Base-by-base conservation (phyloP, 2,329 filamentous ascomycete species). In the Monosporascus sp. region DNA sequence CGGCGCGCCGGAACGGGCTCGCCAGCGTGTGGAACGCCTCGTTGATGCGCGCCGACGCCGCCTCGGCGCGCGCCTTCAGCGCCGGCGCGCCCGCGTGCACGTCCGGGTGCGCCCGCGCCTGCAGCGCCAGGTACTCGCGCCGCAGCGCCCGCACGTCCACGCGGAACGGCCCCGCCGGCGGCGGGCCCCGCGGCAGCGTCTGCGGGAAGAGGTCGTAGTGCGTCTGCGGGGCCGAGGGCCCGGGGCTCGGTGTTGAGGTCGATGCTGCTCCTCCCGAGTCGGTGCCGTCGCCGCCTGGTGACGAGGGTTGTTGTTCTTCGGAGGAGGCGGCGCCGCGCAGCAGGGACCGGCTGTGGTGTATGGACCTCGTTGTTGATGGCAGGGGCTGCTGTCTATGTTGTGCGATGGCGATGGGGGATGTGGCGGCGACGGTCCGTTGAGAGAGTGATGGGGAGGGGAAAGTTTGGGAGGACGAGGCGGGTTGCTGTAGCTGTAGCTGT, bases 171-270 rank as follows among this genome's bases (percentile, higher is more conserved):
- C 91, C 87, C 0, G 66, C 52, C 0, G 93, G 93, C 0, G 94
- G 94, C 1, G 91, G 88, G 2, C 93, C 93, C 1, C 71, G 51
- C 0, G 91, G 83, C 3, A 97, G 80, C 3, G 91, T 89, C 34
- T 81, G 69, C 1, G 92, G 91, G 77, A 99, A 99, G 73, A 97
- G 84, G 52, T 86, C 83, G 80, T 97, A 97, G 78, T 93, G 84
- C 52, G 86, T 90, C 59, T 73, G 63, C 3, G 68, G 65, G 0
- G 34, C 34, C 8, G 34, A 37, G 43, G 22, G 24, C n/a, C 49
- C 17, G 50, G 17, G 7, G n/a, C 20, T 1, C 11, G 41, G 3
- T 44, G 17, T 20, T 14, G 41, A 3, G n/a, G 5, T 14, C 14
- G 41, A 9, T 1, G 19, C 19, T 24, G 6, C 22, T 16, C 5